phyloP scores from a whole-genome alignment of 1,284 basidiomycete genomes.

The Boletus sp. region DNA sequence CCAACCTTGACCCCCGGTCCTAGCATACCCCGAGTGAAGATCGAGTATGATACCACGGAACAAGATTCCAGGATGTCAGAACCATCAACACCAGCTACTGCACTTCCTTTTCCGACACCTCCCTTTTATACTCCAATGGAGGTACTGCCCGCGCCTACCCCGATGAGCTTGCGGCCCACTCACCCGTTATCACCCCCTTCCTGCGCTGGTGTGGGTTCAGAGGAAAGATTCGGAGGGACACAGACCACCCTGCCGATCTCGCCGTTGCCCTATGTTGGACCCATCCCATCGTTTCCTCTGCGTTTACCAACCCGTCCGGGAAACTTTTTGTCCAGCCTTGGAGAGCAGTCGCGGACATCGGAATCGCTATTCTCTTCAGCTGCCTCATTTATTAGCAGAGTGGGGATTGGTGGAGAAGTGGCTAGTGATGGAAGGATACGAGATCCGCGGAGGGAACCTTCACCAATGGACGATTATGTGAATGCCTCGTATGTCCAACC shows the following conservation, averaged over 20 bases:
- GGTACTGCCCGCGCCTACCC: slow-evolving; percentile 18
- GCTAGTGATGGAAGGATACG: slow-evolving; percentile 3
- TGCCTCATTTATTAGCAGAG: not conserved
- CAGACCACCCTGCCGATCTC: slow-evolving; percentile 8
- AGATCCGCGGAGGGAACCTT: slow-evolving; percentile 18
- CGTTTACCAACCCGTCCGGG: slow-evolving; percentile 27
- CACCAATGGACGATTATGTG: slow-evolving; percentile 81
- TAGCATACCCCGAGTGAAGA: slow-evolving; percentile 27
- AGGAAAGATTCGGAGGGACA: slow-evolving; percentile 13
- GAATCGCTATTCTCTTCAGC: slow-evolving; percentile 8
- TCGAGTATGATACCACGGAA: slow-evolving; percentile 34
- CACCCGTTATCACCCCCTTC: slow-evolving; percentile 13
- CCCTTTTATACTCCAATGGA: slow-evolving; percentile 40
- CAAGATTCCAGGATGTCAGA: slow-evolving; percentile 28
- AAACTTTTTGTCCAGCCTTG: slow-evolving; percentile 24
- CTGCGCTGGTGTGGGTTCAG: slow-evolving; percentile 4
- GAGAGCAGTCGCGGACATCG: slow-evolving; percentile 17
- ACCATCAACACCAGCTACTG: slow-evolving; percentile 30
- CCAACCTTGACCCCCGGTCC: not conserved
- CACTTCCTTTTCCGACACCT: slow-evolving; percentile 29
- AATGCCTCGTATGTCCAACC: slow-evolving; percentile 93
- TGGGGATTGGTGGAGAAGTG: not conserved
- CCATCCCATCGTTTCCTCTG: slow-evolving; percentile 23
- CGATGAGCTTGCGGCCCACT: slow-evolving; percentile 19
- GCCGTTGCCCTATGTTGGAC: slow-evolving; percentile 11